Base-by-base conservation (phyloP, 345 rosid species). In the Hirschfeldia incana region DNA sequence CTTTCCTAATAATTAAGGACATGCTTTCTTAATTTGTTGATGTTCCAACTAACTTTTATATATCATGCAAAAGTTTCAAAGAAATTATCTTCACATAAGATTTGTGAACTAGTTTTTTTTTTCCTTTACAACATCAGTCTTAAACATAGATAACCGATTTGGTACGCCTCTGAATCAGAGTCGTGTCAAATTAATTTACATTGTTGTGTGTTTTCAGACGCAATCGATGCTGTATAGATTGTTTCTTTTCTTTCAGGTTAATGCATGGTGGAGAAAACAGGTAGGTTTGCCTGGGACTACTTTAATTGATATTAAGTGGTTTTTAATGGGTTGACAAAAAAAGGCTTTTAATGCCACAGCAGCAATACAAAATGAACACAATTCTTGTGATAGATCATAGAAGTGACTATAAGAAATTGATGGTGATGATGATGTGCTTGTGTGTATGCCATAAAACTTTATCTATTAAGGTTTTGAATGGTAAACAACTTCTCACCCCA, bases 251-350 rank as follows among this genome's bases (percentile, higher is more conserved):
- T 44, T 44, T 44, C 51, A 10, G 3, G 30, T 37, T 55, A 55
- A 55, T 66, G 58, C 34, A 10, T 36, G 58, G 78, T 66, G 39
- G 78, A 75, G 65, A 75, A 74, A 8, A 49, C n/a, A 8, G 72
- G 42, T 66, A 27, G 58, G 78, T 75, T 36, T 27, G 65, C 7
- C 3, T 66, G 65, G 37, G 55, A 34, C 65, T 8, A 12, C 65
- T 53, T 13, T 57, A 1, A 21, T 67, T 76, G 68, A 11, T 68
- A 76, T 76, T 68, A 29, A 76, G 60, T 69, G 51, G 62, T 51
- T 68, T 66, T 67, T 16, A 76, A 39, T 67, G 32, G 60, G 21
- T 21, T 21, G 21, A 21, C 21, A 21, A 21, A 21, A 21, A 21
- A 21, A 21, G 51, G 62, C 62, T 68, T 66, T 67, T 16, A 76